Base-by-base conservation (phyloP, 345 rosid genomes). In the Ceriops decandra region DNA sequence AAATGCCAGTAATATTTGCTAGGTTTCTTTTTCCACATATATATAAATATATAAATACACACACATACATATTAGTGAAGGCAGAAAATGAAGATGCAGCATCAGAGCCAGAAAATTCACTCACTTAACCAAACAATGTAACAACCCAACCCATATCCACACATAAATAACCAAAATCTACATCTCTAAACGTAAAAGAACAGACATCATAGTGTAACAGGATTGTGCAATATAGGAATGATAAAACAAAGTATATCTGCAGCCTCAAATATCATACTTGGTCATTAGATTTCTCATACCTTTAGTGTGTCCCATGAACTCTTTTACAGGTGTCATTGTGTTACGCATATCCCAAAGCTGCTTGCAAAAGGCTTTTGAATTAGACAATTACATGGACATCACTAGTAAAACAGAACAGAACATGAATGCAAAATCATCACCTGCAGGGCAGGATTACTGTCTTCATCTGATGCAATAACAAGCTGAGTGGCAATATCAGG, bases 331-430 rank as follows among this genome's bases (percentile, higher is more conserved):
- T 54, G 91, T 80, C 90, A 95, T 73, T 66, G 78, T 80, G 81
- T 95, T 92, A 68, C 99, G 81, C 98, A 95, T 90, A 74, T 95
- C 99, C 99, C 99, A 92, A 76, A 95, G 97, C 99, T 92, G 91
- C 54, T 62, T 52, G 52, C 72, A 62, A 80, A 72, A 83, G 31
- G 8, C 26, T 21, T 64, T 33, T 33, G 7, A n/a, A 38, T 63
- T 33, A 47, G 28, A 62, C n/a, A 42, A 59, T 21, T 52, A 33
- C 19, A 21, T 15, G 9, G 30, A 59, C 26, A 49, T 54, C 33
- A 63, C 11, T 53, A 52, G 61, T 53, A 32, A 60, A 66, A 24
- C 35, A 47, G 32, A 67, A 30, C 6, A 30, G 26, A 24, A 22
- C 16, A 57, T 17, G 20, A 60, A 24, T 13, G 28, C 9, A 17